These are phyloP conservation scores for Graphilbum fragrans DNA, from an alignment of 2,329 filamentous ascomycete species.

Conservation along the genomic window DNA sequence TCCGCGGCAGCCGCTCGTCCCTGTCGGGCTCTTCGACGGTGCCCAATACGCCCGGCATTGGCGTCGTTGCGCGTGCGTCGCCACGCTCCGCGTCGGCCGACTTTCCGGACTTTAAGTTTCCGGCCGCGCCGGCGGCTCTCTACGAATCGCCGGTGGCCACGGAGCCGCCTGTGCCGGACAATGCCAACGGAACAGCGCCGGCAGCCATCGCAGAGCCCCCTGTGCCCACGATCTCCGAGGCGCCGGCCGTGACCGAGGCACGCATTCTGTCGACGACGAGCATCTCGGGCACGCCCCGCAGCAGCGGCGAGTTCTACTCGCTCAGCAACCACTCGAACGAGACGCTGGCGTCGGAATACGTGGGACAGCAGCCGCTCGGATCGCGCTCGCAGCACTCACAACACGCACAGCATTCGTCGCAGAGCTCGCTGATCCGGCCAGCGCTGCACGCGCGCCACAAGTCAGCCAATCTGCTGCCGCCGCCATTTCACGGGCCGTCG, in stretches of 20 bases:
- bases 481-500: conserved; percentile 1
- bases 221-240: conserved; percentile 40
- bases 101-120: conserved; percentile 46
- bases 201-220: not conserved
- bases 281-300: conserved; percentile 67
- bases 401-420: not conserved
- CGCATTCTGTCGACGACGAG: conserved; percentile 69
- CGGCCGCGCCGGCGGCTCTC: conserved; percentile 20
- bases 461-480: conserved; percentile 6
- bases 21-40: conserved; percentile 24
- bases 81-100: conserved; percentile 28
- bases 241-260: conserved; percentile 32
- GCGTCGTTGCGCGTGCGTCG: conserved; percentile 20
- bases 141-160: not conserved
- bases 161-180: not conserved
- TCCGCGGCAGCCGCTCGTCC: conserved; percentile 21
- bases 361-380: conserved; percentile 34
- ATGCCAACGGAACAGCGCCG: not conserved
- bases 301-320: conserved; percentile 90
- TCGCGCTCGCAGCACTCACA: conserved; percentile 27
- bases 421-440: not conserved
- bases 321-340: conserved; percentile 92
- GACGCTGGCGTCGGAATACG: conserved; percentile 82
- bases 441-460: conserved; percentile 26
- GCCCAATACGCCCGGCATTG: conserved; percentile 29